Percentiles rank a stretch among this genome's conserved stretches.
phyloP scores from a whole-genome alignment of 345 rosid genomes.

The Noccaea bulbosa region DNA sequence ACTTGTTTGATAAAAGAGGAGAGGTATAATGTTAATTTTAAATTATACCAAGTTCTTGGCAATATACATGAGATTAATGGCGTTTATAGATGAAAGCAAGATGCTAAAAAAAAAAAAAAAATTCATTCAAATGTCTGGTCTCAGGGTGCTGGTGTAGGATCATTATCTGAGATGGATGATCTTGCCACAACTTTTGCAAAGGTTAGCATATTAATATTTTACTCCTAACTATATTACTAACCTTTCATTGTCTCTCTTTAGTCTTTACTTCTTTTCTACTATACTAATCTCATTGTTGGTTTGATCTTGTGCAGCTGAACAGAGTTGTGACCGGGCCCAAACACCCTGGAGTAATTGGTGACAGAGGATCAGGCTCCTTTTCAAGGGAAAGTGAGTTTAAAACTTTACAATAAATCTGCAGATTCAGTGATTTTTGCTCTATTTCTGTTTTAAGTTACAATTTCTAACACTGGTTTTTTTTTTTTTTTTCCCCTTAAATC shows the following conservation, averaged over 20 bases:
- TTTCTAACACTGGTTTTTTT: not conserved
- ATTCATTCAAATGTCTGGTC: no score
- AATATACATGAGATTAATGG: no score
- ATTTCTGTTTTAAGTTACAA: not conserved
- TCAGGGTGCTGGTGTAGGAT: constrained; percentile 70
- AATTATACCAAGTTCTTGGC: no score
- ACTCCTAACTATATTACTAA: no score
- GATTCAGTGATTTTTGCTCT: no score
- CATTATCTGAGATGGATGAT: constrained; percentile 90
- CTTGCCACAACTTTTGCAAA: constrained; percentile 88
- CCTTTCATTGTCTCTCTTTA: not conserved
- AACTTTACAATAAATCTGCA: no score
- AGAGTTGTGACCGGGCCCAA: constrained; percentile 93
- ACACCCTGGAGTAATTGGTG: constrained; percentile 93
- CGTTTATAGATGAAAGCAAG: no score
- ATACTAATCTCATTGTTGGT: constrained; percentile 9
- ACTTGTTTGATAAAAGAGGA: constrained; percentile 65
- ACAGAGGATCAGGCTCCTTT: constrained; percentile 91
- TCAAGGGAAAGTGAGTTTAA: constrained; percentile 95
- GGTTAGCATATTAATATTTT: constrained; percentile 49
- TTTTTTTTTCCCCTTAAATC: constrained; percentile 1
- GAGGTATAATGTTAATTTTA: constrained; percentile 68
- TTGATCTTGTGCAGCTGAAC: constrained; percentile 63
- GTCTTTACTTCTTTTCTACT: not conserved
- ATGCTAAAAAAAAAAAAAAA: no score